Evolutionary conservation across 306 rosid species (phyloP).

Genomic region (Hippophae gyantsensis): DNA sequence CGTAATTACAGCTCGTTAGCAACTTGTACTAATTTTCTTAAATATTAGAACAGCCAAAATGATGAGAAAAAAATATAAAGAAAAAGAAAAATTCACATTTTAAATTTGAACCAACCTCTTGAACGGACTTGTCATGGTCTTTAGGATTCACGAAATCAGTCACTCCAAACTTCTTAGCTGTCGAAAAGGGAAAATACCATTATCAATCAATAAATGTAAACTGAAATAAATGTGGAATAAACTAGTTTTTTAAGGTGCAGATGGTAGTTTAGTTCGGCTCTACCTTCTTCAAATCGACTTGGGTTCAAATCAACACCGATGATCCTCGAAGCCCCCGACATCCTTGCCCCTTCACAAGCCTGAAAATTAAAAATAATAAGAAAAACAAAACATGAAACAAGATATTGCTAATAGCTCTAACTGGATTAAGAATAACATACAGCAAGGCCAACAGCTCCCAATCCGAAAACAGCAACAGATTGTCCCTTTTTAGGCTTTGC

Average conservation of each 20-base stretch:
- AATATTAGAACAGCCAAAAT: neutral
- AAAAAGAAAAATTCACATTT: neutral
- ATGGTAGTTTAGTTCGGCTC: neutral
- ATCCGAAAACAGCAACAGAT: too few species aligned
- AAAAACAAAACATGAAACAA: neutral
- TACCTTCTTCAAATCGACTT: slow-evolving; percentile 31
- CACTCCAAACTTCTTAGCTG: slow-evolving; percentile 46
- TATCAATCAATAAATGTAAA: neutral
- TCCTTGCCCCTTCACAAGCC: slow-evolving; percentile 30
- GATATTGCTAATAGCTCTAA: neutral
- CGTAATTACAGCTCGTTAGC: too few species aligned
- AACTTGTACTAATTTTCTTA: too few species aligned
- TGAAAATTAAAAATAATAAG: neutral
- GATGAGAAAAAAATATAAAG: neutral
- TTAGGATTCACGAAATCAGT: slow-evolving; percentile 45
- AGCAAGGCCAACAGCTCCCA: slow-evolving; percentile 44
- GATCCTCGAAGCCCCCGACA: slow-evolving; percentile 28
- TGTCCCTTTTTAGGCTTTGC: too few species aligned
- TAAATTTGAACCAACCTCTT: slow-evolving; percentile 19
- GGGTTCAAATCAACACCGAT: slow-evolving; percentile 34
- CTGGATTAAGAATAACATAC: slow-evolving; percentile 31
- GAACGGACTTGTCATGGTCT: slow-evolving; percentile 37
- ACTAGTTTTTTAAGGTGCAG: too few species aligned
- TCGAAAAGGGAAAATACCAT: neutral
- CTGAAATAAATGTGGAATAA: neutral